These are phyloP conservation scores for Amanita muscaria DNA, from an alignment of 768 basidiomycete species.

Conservation along the genomic window DNA sequence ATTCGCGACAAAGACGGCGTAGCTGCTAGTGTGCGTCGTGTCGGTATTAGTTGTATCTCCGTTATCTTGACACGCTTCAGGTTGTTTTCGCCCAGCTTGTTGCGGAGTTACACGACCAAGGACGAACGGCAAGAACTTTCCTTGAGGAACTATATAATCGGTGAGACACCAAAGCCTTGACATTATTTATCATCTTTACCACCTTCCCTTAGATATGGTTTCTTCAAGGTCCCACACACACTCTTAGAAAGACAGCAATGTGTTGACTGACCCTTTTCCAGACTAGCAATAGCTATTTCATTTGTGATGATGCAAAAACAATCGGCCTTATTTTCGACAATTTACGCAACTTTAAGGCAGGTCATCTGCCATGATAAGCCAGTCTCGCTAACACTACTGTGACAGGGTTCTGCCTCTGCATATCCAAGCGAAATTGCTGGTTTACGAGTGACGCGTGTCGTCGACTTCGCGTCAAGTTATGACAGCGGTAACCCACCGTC, in stretches of 20 bases:
- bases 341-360: slow-evolving; percentile 49
- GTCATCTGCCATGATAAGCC: slow-evolving; percentile 8
- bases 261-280: slow-evolving; percentile 18
- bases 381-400: not conserved
- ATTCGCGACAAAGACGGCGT: slow-evolving; percentile 88
- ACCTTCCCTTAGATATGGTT: slow-evolving; percentile 50
- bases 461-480: slow-evolving; percentile 73
- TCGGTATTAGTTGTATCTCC: too few relatives aligned
- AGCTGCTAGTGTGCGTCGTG: slow-evolving; percentile 55
- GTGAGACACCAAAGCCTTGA: slow-evolving; percentile 23
- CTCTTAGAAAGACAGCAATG: not conserved
- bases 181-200: slow-evolving; percentile 1
- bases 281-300: slow-evolving; percentile 80
- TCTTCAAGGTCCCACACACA: slow-evolving; percentile 52
- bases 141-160: slow-evolving; percentile 54
- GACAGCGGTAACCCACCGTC: slow-evolving; percentile 68
- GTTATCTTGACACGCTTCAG: slow-evolving; percentile 30
- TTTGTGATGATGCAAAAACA: slow-evolving; percentile 57
- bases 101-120: slow-evolving; percentile 36
- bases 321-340: slow-evolving; percentile 62
- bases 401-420: slow-evolving; percentile 15
- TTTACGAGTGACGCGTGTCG: slow-evolving; percentile 48
- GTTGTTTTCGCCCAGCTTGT: slow-evolving; percentile 64
- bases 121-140: slow-evolving; percentile 46
- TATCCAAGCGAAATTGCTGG: slow-evolving; percentile 60